Percentiles rank a stretch among this genome's conserved stretches.
These are phyloP conservation scores for Nymphaea thermarum DNA, from an alignment of 164 flowering plant genomes.

Conservation along the genomic window DNA sequence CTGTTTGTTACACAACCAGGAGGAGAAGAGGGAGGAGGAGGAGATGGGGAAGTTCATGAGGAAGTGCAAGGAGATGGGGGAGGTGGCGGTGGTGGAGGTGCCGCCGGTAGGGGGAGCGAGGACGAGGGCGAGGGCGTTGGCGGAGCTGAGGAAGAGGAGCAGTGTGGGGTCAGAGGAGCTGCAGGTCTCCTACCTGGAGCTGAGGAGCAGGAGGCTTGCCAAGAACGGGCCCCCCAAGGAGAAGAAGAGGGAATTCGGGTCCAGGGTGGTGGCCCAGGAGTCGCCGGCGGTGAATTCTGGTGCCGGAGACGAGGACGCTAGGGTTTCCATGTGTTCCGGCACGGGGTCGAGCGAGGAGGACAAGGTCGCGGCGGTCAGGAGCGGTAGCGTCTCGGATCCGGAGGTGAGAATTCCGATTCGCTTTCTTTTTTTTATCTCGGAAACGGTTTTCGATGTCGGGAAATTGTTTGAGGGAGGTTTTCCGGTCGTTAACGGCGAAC, in stretches of 20 bases:
- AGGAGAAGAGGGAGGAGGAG: not conserved
- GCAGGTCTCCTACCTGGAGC: constrained; percentile 1
- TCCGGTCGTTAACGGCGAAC: not conserved
- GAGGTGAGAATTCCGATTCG: not conserved
- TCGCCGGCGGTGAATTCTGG: not conserved
- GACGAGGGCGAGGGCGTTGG: not conserved
- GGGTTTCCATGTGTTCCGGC: not conserved
- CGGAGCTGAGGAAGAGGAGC: not conserved
- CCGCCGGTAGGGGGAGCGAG: not conserved
- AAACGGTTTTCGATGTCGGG: not conserved
- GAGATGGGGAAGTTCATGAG: constrained; percentile 1
- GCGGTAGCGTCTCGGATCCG: not conserved
- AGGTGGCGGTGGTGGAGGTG: constrained; percentile 1
- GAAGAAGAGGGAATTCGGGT: not conserved
- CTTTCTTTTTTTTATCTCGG: not conserved
- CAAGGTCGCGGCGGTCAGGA: too few species aligned
- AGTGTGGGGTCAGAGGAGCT: not conserved
- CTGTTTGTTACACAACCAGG: not conserved
- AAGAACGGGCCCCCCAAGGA: not conserved
- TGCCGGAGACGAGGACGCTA: not conserved
- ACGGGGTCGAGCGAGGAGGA: not conserved
- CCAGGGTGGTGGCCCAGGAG: not conserved
- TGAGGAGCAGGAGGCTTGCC: not conserved
- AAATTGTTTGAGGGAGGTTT: too few species aligned
- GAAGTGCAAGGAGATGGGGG: not conserved